Conservation (phyloP, 164 flowering plant genomes). For the Chloranthus sessilifolius region DNA sequence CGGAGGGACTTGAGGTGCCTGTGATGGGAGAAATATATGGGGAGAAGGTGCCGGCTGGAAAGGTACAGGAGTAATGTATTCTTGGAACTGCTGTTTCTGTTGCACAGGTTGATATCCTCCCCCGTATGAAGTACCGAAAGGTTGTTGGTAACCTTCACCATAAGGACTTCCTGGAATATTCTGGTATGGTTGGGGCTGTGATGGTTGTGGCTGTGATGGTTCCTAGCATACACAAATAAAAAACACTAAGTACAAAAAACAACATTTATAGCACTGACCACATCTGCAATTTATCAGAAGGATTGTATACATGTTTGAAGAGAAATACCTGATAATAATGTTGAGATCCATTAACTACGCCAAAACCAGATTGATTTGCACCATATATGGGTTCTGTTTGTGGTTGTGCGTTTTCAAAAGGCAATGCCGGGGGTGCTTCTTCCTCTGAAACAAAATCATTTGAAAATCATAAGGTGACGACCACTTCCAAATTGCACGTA, state of each 20-base stretch:
- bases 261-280: no score
- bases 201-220: conserved; percentile 4
- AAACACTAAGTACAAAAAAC: no score
- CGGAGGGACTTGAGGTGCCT: conserved; percentile 38
- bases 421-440: conserved; percentile 24
- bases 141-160: conserved; percentile 52
- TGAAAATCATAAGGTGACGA: conserved; percentile 1
- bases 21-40: conserved; percentile 60
- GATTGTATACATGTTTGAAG: neutral
- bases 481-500: conserved; percentile 3
- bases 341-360: conserved; percentile 27
- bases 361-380: conserved; percentile 30
- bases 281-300: neutral
- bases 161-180: conserved; percentile 45
- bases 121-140: conserved; percentile 31
- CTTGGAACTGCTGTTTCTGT: conserved; percentile 11
- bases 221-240: conserved; percentile 28
- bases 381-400: conserved; percentile 37
- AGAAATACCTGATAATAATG: conserved; percentile 57
- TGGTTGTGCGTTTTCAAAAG: conserved; percentile 30
- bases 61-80: conserved; percentile 30
- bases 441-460: conserved; percentile 35
- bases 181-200: conserved; percentile 37
- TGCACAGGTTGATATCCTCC: conserved; percentile 34
- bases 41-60: conserved; percentile 53